Base-by-base conservation (phyloP, 2,329 filamentous ascomycete genomes). In the Alternaria consortialis region DNA sequence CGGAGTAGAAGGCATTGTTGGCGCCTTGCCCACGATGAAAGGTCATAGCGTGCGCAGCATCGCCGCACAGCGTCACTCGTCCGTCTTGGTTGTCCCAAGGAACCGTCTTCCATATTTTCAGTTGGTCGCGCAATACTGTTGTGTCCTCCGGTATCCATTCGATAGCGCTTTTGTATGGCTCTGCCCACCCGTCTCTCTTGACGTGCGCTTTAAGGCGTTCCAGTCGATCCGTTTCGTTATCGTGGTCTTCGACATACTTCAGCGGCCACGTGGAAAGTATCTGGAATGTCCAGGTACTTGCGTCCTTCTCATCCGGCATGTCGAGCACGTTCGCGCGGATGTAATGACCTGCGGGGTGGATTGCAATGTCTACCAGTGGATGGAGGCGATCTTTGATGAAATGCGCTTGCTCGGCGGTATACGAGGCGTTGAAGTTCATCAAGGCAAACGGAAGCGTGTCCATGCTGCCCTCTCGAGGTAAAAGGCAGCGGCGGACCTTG, bases 31-130 rank as follows among this genome's bases (percentile, higher is more conserved):
- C 77, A n/a, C 76, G 76, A 50, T 79, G 76, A 15, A 77, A 78
- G 0, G 78, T 79, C 79, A 81, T 81, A 3, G 78, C 73, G 64
- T 80, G 78, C n/a, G 77, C 78, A 32, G 77, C 76, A 58, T 80
- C 78, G 3, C 77, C 78, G 15, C 74, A 76, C 4, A 80, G 58
- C 23, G 76, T 79, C 8, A 79, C 68, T 25, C 74, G 60, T 13
- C 76, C 77, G 7, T 61, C 62, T 3, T 65, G 63, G 32, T 74
- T 79, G 13, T 79, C 70, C 77, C 78, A 80, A 3, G 65, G 63
- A 4, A 72, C 63, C 1, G 75, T 72, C 23, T 74, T 76, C 76
- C 76, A 80, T 34, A 74, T 74, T 53, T 75, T 74, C 31, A 80
- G 64, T 40, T 73, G 68, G 53, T 77, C 77, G 34, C 70, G 69